These are phyloP conservation scores for Suhomyces wounanorum DNA, from an alignment of 1,139 yeast species.

Conservation along the genomic window DNA sequence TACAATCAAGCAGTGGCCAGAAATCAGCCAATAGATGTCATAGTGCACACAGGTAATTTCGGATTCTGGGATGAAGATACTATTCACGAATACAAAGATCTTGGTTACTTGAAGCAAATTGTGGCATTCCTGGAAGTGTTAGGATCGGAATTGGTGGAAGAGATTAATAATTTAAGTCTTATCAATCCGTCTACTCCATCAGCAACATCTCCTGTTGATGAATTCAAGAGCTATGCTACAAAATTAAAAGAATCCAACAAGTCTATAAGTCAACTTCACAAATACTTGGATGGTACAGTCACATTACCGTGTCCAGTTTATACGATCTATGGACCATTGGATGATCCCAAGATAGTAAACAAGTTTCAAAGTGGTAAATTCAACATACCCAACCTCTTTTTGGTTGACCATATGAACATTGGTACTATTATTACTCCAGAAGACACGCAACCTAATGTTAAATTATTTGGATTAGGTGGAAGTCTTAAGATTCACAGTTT, in stretches of 20 bases:
- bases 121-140: slow-evolving; percentile 68
- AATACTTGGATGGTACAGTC: slow-evolving; percentile 50
- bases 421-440: slow-evolving; percentile 39
- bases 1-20: slow-evolving; percentile 19
- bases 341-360: slow-evolving; percentile 67
- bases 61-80: slow-evolving; percentile 72
- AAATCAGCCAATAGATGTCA: slow-evolving; percentile 27
- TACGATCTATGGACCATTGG: slow-evolving; percentile 74
- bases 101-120: slow-evolving; percentile 59
- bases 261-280: slow-evolving; percentile 55
- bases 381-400: slow-evolving; percentile 54
- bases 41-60: slow-evolving; percentile 77
- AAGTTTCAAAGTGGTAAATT: slow-evolving; percentile 58
- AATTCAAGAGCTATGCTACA: slow-evolving; percentile 6
- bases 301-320: slow-evolving; percentile 65
- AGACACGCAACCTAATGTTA: slow-evolving; percentile 46
- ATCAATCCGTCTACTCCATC: slow-evolving; percentile 23
- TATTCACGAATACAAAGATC: slow-evolving; percentile 52
- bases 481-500: slow-evolving; percentile 65
- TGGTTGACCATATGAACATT: slow-evolving; percentile 60
- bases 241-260: slow-evolving; percentile 24
- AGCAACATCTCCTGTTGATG: slow-evolving; percentile 1
- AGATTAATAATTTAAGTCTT: slow-evolving; percentile 48
- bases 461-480: slow-evolving; percentile 74
- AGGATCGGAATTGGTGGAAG: slow-evolving; percentile 45